Conservation (phyloP, 768 basidiomycete genomes). For the Hypsizygus marmoreus region DNA sequence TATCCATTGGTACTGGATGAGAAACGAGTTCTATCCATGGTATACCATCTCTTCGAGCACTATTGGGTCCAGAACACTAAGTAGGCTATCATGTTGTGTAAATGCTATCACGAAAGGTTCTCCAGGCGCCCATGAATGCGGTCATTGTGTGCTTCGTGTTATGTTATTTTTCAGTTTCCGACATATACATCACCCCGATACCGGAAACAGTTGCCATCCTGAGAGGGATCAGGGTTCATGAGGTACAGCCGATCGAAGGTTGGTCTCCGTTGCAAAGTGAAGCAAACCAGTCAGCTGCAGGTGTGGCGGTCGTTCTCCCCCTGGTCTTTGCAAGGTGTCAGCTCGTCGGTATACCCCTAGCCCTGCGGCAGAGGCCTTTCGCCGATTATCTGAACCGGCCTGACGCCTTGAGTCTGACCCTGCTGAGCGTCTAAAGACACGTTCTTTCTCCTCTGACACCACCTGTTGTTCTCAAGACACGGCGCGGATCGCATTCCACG, state of each 20-base stretch:
- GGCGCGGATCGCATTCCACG: neutral
- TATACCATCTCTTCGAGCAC: too few species aligned
- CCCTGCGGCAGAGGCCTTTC: constrained; percentile 1
- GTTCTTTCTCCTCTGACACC: neutral
- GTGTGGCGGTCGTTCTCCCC: constrained; percentile 13
- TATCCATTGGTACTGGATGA: neutral
- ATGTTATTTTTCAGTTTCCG: constrained; percentile 10
- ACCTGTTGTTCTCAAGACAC: constrained; percentile 6
- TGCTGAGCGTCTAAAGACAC: constrained; percentile 1
- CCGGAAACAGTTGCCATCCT: constrained; percentile 14
- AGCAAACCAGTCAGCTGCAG: constrained; percentile 13
- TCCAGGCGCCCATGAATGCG: constrained; percentile 6
- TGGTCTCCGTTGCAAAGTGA: constrained; percentile 3
- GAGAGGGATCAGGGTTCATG: constrained; percentile 7
- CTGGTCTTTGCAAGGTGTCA: constrained; percentile 4
- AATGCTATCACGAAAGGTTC: constrained; percentile 6
- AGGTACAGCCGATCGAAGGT: constrained; percentile 11
- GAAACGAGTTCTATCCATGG: neutral
- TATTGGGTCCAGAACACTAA: too few species aligned
- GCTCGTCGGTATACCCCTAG: constrained; percentile 4
- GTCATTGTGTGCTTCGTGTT: neutral
- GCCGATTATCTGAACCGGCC: constrained; percentile 6
- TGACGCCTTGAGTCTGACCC: constrained; percentile 10
- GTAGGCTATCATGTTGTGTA: neutral
- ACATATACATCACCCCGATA: constrained; percentile 17